Base-by-base conservation (phyloP, 768 basidiomycete genomes). In the Erythrobasidium yunnanense region DNA sequence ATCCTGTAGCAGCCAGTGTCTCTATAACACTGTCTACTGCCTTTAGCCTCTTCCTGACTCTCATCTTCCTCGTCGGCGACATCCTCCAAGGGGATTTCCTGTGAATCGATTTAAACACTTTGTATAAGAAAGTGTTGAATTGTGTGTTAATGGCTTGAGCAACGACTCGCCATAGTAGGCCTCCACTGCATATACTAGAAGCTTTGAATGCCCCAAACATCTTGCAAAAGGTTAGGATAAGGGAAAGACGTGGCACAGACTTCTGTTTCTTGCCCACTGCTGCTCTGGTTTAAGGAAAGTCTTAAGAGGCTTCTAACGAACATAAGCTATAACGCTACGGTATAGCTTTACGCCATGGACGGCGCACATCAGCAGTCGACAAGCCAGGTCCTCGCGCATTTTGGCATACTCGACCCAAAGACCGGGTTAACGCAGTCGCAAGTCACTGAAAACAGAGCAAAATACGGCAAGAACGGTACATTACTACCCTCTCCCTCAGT, bases 1-100 rank as follows among this genome's bases (percentile, higher is more conserved):
- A 81, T 2, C 95, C 93, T 70, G 88, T 90, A 17, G 82, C 79
- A 68, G 83, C 80, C 4, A 97, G 86, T 0, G 90, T 83, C 67
- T 90, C 87, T 68, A 99, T 93, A 65, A 97, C 93, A 1, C 83
- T 78, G 78, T 99, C 95, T 34, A 97, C 93, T 73, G 83, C 85
- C 81, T 89, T 91, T 68, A 99, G 83, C 65, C 95, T 82, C 53
- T 85, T 79, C 25, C 95, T 83, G 62, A 85, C 88, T 71, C 95
- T 92, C 23, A 89, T 88, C 78, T 97, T 97, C 66, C 93, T 84
- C 2, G 90, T 92, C 18, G 81, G 77, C 17, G 91, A 95, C 71
- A 99, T 77, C 74, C 88, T 86, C 89, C 89, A 96, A 55, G 93
- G 92, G 17, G 81, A 84, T 79, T 96, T 96, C 92, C 92, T 96